phyloP scores from a whole-genome alignment of 2,329 filamentous ascomycete genomes.

The Ophiostoma sp. region DNA sequence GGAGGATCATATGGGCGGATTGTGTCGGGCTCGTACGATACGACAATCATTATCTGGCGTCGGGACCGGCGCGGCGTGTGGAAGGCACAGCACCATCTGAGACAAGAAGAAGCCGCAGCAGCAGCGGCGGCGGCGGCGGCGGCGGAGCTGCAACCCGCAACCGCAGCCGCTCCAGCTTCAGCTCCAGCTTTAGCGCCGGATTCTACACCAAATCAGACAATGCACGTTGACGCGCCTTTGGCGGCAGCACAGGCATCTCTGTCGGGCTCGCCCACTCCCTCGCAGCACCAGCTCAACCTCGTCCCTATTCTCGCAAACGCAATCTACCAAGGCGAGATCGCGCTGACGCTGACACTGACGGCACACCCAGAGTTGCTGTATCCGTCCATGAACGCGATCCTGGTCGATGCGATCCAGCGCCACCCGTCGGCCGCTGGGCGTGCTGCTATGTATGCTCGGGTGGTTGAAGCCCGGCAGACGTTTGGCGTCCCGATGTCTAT shows the following conservation, averaged over 20 bases:
- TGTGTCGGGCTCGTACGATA: conserved; percentile 93
- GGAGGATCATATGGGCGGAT: conserved; percentile 89
- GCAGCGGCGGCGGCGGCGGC: not conserved
- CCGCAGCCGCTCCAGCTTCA: not conserved
- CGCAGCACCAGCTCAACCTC: not conserved
- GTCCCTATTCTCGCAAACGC: not conserved
- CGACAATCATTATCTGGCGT: conserved; percentile 92
- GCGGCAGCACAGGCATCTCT: not conserved
- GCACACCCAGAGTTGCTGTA: conserved; percentile 46
- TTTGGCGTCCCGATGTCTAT: not conserved
- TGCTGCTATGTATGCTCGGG: not conserved
- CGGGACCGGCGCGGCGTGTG: conserved; percentile 79
- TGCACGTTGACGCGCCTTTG: conserved; percentile 16
- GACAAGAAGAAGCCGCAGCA: conserved; percentile 59
- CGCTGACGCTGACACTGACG: conserved; percentile 43
- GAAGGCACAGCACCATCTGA: conserved; percentile 68
- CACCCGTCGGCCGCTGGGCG: conserved; percentile 34
- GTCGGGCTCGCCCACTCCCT: not conserved
- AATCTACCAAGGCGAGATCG: conserved; percentile 40
- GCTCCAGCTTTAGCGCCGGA: not conserved
- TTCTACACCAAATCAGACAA: not conserved
- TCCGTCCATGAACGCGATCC: conserved; percentile 40
- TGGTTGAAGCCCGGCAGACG: not conserved
- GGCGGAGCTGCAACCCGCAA: not conserved
- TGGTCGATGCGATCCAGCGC: conserved; percentile 49